Percentiles rank a stretch among this genome's conserved stretches.
These are phyloP conservation scores for Dioscorea alata DNA, from an alignment of 106 monocot species.

Conservation along the genomic window DNA sequence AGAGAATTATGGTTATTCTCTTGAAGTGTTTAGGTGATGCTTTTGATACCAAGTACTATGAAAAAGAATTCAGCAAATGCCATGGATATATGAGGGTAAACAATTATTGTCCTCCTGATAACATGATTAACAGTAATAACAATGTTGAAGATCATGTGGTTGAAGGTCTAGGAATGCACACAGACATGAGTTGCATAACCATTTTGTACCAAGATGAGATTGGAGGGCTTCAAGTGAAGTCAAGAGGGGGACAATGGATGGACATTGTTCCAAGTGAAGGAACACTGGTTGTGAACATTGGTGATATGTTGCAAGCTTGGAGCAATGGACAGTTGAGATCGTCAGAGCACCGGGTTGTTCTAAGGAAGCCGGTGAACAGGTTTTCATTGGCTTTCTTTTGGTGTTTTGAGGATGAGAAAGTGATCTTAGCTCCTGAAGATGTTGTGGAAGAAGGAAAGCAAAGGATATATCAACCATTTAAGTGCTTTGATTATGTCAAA, in stretches of 20 bases:
- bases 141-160: conserved; percentile 13
- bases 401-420: conserved; percentile 53
- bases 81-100: conserved; percentile 56
- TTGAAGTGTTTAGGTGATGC: conserved; percentile 28
- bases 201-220: conserved; percentile 42
- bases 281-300: conserved; percentile 37
- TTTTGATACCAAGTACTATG: conserved; percentile 21
- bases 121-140: neutral
- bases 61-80: conserved; percentile 34
- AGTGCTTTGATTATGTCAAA: conserved; percentile 39
- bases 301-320: conserved; percentile 56
- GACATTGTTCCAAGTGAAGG: conserved; percentile 24
- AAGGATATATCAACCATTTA: conserved; percentile 32
- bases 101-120: conserved; percentile 19
- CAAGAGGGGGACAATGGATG: conserved; percentile 31
- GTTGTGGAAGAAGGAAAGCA: conserved; percentile 23
- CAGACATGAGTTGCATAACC: conserved; percentile 60
- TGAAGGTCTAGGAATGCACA: conserved; percentile 61
- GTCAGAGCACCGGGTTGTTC: conserved; percentile 34
- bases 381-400: conserved; percentile 46
- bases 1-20: conserved; percentile 20
- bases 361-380: conserved; percentile 8
- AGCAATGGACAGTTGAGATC: conserved; percentile 42
- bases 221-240: conserved; percentile 42
- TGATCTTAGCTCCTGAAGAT: conserved; percentile 27